Percentiles rank a stretch among this genome's conserved stretches.
Conservation (phyloP, 345 rosid species). For the Citrus reticulata region DNA sequence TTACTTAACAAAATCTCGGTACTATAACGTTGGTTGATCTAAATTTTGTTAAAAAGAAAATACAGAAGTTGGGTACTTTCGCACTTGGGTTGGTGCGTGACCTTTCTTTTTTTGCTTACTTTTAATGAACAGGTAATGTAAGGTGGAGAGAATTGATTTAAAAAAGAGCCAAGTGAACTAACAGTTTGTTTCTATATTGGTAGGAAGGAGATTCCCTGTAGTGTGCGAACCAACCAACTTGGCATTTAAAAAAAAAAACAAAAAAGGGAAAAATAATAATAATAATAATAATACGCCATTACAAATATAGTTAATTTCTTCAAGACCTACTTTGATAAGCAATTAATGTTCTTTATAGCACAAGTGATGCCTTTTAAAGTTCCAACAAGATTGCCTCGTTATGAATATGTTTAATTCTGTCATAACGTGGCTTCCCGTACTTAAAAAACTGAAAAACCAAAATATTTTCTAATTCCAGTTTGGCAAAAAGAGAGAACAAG, state of each 20-base stretch:
- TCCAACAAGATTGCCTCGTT: background rate
- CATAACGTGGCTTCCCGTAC: background rate
- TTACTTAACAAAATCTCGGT: background rate
- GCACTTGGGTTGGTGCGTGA: conserved; percentile 4
- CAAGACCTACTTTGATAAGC: conserved; percentile 20
- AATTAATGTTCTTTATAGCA: background rate
- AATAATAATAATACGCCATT: background rate
- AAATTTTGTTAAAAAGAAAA: background rate
- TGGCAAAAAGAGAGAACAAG: background rate
- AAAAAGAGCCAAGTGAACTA: background rate
- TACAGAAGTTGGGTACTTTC: background rate
- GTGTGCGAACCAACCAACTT: conserved; percentile 12
- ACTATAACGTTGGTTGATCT: background rate
- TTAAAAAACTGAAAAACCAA: background rate
- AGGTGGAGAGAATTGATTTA: conserved; percentile 3
- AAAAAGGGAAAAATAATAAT: background rate
- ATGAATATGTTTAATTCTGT: background rate
- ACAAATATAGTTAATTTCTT: background rate
- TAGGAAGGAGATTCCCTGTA: conserved; percentile 3
- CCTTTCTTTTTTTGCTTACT: background rate
- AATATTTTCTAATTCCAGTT: background rate
- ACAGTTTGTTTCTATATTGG: background rate
- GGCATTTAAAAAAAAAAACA: conserved; percentile 10
- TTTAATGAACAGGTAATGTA: background rate
- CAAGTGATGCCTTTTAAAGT: background rate